Base-by-base conservation (phyloP, 2,329 filamentous ascomycete genomes). In the Geoglossum cookeanum region DNA sequence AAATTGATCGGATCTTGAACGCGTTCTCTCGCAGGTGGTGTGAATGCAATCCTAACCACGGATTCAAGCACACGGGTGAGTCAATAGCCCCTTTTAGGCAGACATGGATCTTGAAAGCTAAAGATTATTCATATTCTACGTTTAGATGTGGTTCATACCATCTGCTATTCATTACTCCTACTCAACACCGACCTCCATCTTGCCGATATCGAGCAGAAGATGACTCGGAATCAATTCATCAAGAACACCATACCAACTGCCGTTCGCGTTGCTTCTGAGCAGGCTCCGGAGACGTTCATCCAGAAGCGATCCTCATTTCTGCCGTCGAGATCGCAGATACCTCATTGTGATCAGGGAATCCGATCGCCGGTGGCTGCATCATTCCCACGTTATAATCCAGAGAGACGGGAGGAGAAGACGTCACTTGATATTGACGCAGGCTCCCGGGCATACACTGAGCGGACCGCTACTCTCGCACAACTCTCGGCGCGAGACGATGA, bases 231-330 rank as follows among this genome's bases (percentile, higher is more conserved):
- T 61, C 91, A 97, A 65, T 98, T 97, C 65, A 80, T 98, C 66
- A 94, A 94, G 70, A 98, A 98, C 67, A 96, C 92, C 3, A 83
- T 97, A 75, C 85, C 86, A 0, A 95, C 91, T 0, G 86, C 98
- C 60, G 81, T 80, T 59, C 82, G 88, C 54, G 83, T 87, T 11
- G 77, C 89, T 8, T 74, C 77, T 44, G 87, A 94, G 63, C 80
- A 83, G n/a, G 79, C 76, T 0, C 85, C 61, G 78, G 83, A 37
- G 74, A 78, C 3, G 30, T 58, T 53, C 35, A 44, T 47, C 37
- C 27, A 35, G 30, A 55, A 48, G 33, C 55, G 55, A n/a, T 49
- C 45, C 11, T 57, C 55, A 4, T 57, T 37, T 17, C 35, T 48
- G 13, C 55, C 44, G 29, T 33, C 49, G 15, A 53, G 32, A 35